Evolutionary conservation across 2,329 filamentous ascomycete genomes (phyloP).

Genomic region (Fusarium torreyae): DNA sequence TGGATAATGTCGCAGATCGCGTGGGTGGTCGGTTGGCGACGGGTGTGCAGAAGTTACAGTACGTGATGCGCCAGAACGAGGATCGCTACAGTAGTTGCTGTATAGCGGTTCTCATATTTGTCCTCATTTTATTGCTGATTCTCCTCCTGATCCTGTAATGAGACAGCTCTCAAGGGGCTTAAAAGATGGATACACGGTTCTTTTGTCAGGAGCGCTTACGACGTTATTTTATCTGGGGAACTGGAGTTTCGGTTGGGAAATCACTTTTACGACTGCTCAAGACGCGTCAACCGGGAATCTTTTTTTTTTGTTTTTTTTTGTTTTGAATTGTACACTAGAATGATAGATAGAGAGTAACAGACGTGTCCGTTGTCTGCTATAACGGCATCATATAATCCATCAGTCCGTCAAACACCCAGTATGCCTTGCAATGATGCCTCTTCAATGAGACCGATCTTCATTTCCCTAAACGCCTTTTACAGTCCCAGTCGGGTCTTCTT

Average conservation of each 20-base stretch:
- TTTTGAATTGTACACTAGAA: constrained; percentile 47
- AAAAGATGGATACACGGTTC: constrained; percentile 3
- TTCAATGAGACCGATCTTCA: constrained; percentile 10
- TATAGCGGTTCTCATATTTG: constrained; percentile 88
- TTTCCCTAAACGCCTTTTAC: constrained; percentile 34
- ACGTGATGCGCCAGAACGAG: constrained; percentile 91
- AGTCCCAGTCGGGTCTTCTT: constrained; percentile 18
- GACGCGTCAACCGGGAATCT: constrained; percentile 23
- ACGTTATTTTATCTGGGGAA: constrained; percentile 26
- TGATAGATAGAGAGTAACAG: constrained; percentile 42
- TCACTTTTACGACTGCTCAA: constrained; percentile 25
- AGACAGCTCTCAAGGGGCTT: background rate
- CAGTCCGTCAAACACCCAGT: constrained; percentile 41
- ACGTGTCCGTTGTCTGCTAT: constrained; percentile 21
- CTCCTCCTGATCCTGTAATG: constrained; percentile 75
- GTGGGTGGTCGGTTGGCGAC: constrained; percentile 88
- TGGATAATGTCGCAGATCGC: constrained; percentile 87
- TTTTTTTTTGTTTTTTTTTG: constrained; percentile 33
- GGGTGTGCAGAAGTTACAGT: constrained; percentile 87
- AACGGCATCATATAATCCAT: constrained; percentile 44
- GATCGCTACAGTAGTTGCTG: constrained; percentile 91
- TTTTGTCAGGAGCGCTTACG: constrained; percentile 28
- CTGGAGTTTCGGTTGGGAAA: constrained; percentile 45
- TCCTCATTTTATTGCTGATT: constrained; percentile 88
- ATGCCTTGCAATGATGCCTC: constrained; percentile 14